Conservation (phyloP, 805 yeast species). For the Teunomyces atbi region DNA sequence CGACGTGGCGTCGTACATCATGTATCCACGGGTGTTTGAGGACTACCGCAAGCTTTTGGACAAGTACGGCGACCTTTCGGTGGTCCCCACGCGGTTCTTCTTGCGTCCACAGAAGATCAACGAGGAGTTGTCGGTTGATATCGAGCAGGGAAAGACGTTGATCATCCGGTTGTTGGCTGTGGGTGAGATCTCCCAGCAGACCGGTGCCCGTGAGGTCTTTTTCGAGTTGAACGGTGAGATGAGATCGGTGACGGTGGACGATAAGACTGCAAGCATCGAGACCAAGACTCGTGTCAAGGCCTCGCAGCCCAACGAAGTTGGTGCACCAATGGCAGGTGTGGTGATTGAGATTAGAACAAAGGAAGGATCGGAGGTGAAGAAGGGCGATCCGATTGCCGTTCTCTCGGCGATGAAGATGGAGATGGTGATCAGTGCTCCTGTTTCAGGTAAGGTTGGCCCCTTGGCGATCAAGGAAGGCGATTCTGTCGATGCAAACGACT, state of each 20-base stretch:
- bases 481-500: slow-evolving; percentile 91
- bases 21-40: slow-evolving; percentile 98
- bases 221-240: slow-evolving; percentile 98
- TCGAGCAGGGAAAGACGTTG: slow-evolving; percentile 92
- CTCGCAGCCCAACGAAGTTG: slow-evolving; percentile 87
- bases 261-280: slow-evolving; percentile 83
- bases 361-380: slow-evolving; percentile 84
- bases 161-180: slow-evolving; percentile 89
- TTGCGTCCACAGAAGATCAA: slow-evolving; percentile 82
- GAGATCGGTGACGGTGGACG: slow-evolving; percentile 91
- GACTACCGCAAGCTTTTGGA: slow-evolving; percentile 72
- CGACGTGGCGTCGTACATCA: slow-evolving; percentile 92
- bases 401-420: slow-evolving; percentile 99
- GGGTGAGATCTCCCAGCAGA: slow-evolving; percentile 79
- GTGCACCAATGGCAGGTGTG: slow-evolving; percentile 99
- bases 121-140: slow-evolving; percentile 84
- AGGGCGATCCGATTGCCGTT: slow-evolving; percentile 94
- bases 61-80: slow-evolving; percentile 88
- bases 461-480: slow-evolving; percentile 85
- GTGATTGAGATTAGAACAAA: slow-evolving; percentile 92
- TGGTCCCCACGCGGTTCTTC: slow-evolving; percentile 90
- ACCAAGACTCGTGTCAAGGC: slow-evolving; percentile 88
- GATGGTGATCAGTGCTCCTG: slow-evolving; percentile 95
- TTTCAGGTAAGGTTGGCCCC: slow-evolving; percentile 77
- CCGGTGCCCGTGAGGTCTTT: slow-evolving; percentile 94